Base-by-base conservation (phyloP, 2,329 filamentous ascomycete genomes). In the Cladosporium sp. region DNA sequence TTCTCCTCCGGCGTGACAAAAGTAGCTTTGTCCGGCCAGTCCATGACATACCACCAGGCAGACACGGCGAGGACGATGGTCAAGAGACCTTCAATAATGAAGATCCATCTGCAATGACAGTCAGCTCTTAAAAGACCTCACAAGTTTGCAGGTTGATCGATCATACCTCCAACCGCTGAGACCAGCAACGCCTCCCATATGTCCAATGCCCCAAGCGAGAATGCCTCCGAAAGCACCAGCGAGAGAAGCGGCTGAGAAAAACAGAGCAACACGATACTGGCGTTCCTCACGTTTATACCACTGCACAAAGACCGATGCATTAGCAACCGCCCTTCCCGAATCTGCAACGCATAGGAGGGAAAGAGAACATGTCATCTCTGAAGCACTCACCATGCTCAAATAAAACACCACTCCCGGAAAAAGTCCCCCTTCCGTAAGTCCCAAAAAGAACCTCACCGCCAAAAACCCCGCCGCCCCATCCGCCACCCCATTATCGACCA, bases 41-140 rank as follows among this genome's bases (percentile, higher is more conserved):
- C 76, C 0, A 77, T 76, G 17, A 82, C 67, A 50, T 72, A 73
- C 58, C 79, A 79, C 63, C 73, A 86, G 1, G 78, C 75, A 3
- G 79, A 59, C 1, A 77, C 58, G 0, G 78, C 77, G 2, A 82
- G 71, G 7, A 80, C 54, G 8, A 83, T 64, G 12, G 78, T 80
- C 4, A 58, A 30, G 0, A 63, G 17, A 17, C 65, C 63, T 56
- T 67, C 66, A 3, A 89, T 70, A 52, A 90, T 86, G 65, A 92
- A 92, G 45, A 92, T 89, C 87, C 86, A 90, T 2, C 80, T 51
- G 13, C 11, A 12, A 13, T n/a, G n/a, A n/a, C n/a, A n/a, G n/a
- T n/a, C n/a, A n/a, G n/a, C n/a, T 11, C 12, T n/a, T 34, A 6
- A 1, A n/a, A 34, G 32, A 15, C 3, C 3, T 4, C 17, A 11